Percentiles rank a stretch among this genome's conserved stretches.
Conservation (phyloP, 345 rosid species). For the Mangifera indica region DNA sequence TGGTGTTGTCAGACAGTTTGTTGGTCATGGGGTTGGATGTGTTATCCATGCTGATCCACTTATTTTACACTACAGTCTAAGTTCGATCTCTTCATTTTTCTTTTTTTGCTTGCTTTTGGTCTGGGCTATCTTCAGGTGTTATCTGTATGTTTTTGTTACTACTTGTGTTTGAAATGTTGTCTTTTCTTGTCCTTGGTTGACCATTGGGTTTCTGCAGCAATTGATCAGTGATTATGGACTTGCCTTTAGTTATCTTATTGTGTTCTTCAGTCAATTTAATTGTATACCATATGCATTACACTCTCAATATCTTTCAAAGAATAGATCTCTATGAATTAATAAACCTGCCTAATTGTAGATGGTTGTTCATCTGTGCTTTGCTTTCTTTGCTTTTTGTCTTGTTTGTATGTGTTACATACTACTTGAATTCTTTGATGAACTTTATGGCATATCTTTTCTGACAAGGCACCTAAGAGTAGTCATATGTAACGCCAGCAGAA, state of each 20-base stretch:
- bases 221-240: not conserved
- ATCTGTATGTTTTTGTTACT: not conserved
- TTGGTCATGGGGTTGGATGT: constrained; percentile 90
- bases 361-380: constrained; percentile 8
- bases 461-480: no score
- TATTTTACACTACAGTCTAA: constrained; percentile 66
- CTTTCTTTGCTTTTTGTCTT: not conserved
- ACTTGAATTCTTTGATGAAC: no score
- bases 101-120: constrained; percentile 16
- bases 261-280: not conserved
- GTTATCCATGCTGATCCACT: constrained; percentile 92
- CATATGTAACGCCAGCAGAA: no score
- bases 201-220: not conserved
- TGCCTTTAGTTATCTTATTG: not conserved
- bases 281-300: not conserved
- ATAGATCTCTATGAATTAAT: not conserved
- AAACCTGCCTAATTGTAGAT: not conserved
- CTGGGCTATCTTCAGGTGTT: not conserved
- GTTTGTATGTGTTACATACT: not conserved
- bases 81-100: constrained; percentile 2
- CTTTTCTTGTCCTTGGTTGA: not conserved
- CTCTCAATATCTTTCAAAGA: not conserved
- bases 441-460: no score
- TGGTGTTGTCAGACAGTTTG: constrained; percentile 81
- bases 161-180: not conserved